A percentile compares a stretch with the other conserved stretches of the same genome.
These are phyloP conservation scores for Trypanosoma vivax DNA, from an alignment of 208 protist species.

Conservation along the genomic window DNA sequence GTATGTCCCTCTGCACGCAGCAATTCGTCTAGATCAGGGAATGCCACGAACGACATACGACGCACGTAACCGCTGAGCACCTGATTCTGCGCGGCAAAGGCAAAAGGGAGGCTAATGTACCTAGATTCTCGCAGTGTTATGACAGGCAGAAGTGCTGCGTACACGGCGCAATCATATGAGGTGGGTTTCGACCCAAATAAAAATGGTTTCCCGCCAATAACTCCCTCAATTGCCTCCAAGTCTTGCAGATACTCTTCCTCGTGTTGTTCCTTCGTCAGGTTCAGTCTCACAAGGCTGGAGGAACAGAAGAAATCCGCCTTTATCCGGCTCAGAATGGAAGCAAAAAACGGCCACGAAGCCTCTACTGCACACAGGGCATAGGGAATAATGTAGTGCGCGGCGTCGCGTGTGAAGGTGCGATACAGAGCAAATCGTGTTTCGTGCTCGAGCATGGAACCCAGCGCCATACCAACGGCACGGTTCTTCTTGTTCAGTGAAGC, in stretches of 20 bases:
- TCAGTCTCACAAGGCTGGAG: constrained; percentile 27
- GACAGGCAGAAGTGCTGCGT: constrained; percentile 51
- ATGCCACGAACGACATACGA: constrained; percentile 37
- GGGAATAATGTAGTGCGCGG: constrained; percentile 21
- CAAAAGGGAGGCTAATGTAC: constrained; percentile 36
- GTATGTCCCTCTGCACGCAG: neutral
- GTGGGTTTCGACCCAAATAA: constrained; percentile 32
- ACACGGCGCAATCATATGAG: constrained; percentile 67
- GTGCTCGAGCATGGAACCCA: constrained; percentile 37
- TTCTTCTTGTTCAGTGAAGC: constrained; percentile 26
- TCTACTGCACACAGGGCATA: constrained; percentile 26
- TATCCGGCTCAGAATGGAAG: constrained; percentile 25
- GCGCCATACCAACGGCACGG: constrained; percentile 28
- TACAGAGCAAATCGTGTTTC: constrained; percentile 33
- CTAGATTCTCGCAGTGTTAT: constrained; percentile 34
- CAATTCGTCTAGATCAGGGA: constrained; percentile 39
- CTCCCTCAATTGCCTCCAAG: constrained; percentile 35
- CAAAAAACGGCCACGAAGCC: neutral
- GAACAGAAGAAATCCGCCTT: constrained; percentile 13
- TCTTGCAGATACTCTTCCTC: constrained; percentile 39
- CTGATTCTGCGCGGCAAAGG: constrained; percentile 34
- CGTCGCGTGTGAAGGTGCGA: constrained; percentile 37
- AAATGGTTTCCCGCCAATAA: constrained; percentile 33
- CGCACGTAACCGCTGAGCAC: constrained; percentile 49
- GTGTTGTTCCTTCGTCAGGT: constrained; percentile 41